Conservation (phyloP, 805 yeast species). For the Candida ovalis region DNA sequence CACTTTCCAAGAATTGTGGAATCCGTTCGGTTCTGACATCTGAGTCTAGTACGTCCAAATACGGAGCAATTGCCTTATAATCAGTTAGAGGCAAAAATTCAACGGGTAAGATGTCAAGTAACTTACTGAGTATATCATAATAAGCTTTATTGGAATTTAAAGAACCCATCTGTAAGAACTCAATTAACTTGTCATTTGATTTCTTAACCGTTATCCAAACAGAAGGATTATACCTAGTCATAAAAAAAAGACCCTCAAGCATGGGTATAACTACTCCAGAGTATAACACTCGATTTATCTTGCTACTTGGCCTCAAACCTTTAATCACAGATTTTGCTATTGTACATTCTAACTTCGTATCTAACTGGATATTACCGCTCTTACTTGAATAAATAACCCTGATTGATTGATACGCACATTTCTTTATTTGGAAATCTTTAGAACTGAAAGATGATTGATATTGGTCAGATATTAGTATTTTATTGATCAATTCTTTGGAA, state of each 20-base stretch:
- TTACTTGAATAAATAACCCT: slow-evolving; percentile 25
- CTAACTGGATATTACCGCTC: slow-evolving; percentile 18
- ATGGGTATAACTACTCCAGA: slow-evolving; percentile 46
- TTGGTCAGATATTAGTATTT: slow-evolving; percentile 38
- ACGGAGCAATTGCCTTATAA: slow-evolving; percentile 5
- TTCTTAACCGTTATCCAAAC: slow-evolving; percentile 52
- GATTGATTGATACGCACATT: slow-evolving; percentile 37
- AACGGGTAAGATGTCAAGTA: slow-evolving; percentile 20
- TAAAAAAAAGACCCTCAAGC: slow-evolving; percentile 40
- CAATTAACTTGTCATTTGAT: slow-evolving; percentile 40
- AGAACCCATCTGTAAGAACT: slow-evolving; percentile 49
- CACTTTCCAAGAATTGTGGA: slow-evolving; percentile 17
- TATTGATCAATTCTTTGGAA: slow-evolving; percentile 19
- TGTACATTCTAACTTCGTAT: slow-evolving; percentile 33
- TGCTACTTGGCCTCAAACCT: slow-evolving; percentile 36
- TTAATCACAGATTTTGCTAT: slow-evolving; percentile 44
- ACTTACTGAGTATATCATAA: slow-evolving; percentile 30
- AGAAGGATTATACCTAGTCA: slow-evolving; percentile 44
- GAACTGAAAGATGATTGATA: slow-evolving; percentile 41
- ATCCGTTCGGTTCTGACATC: slow-evolving; percentile 24
- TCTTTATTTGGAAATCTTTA: slow-evolving; percentile 39
- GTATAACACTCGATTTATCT: slow-evolving; percentile 36
- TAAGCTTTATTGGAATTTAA: slow-evolving; percentile 50
- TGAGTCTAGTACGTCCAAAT: slow-evolving; percentile 14
- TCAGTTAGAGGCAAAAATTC: slow-evolving; percentile 15